Evolutionary conservation across 2,329 filamentous ascomycete species (phyloP).

Genomic region (Fusarium sp.): DNA sequence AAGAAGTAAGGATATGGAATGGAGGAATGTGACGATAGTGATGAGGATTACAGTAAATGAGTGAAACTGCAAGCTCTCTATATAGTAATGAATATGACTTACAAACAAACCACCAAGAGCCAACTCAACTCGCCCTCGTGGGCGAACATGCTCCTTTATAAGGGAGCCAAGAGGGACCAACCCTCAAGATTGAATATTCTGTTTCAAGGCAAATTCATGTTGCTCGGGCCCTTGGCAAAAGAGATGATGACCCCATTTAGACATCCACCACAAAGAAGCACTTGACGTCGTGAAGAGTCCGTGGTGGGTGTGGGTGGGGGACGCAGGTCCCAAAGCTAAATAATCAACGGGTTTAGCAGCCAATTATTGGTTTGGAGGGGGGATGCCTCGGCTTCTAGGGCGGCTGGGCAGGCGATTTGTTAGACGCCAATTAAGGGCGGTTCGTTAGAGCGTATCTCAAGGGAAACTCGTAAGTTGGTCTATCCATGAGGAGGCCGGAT

Average conservation of each 20-base stretch:
- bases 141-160: constrained; percentile 38
- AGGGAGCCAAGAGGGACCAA: constrained; percentile 25
- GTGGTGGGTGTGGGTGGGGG: constrained; percentile 18
- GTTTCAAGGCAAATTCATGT: constrained; percentile 13
- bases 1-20: constrained; percentile 5
- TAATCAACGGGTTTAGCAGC: constrained; percentile 16
- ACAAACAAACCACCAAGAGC: constrained; percentile 10
- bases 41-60: constrained; percentile 29
- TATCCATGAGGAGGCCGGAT: constrained; percentile 3
- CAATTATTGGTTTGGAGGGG: constrained; percentile 36
- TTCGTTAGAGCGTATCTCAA: constrained; percentile 1
- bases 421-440: constrained; percentile 30
- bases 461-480: constrained; percentile 14
- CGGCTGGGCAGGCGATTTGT: background rate
- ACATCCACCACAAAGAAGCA: constrained; percentile 14
- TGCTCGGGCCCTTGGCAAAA: constrained; percentile 26
- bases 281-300: constrained; percentile 16
- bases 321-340: constrained; percentile 32
- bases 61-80: constrained; percentile 37
- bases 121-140: constrained; percentile 13
- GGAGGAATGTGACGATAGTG: constrained; percentile 4
- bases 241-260: constrained; percentile 29
- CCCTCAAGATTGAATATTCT: constrained; percentile 41
- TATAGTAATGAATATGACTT: constrained; percentile 28
- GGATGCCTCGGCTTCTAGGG: constrained; percentile 14